Evolutionary conservation across 176 grass and related monocot species (phyloP), one percentile per base, ranked within the genome.

Genomic region (Oryza coarctata): DNA sequence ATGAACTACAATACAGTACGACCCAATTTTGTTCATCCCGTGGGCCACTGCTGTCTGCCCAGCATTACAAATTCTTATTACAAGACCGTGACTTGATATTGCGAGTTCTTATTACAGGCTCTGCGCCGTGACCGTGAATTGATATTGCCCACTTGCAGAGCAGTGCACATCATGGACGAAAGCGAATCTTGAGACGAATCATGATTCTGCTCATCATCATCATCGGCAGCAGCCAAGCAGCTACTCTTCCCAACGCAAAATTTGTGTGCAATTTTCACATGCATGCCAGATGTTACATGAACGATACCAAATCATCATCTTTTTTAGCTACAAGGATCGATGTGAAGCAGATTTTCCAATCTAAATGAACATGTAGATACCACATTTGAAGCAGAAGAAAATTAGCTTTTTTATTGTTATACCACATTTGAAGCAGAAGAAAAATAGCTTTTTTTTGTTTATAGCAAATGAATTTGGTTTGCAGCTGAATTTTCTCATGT

Each of bases 171-270:
- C 75, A 63, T 67, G 58, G 52, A 44, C 65, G 67, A 29, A 58
- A 67, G 63, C 81, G 75, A 84, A 80, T 84, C 81, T 84, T 61
- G 0, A 30, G 62, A 61, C 15, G 7, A 74, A 31, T 34, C 41
- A 73, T 78, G 20, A 1, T 2, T 33, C 4, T 33, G 43, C 36
- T 72, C 58, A 14, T 38, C 67, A 14, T 38, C 57, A 58, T 73
- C 72, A 50, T 78, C n/a, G 7, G 5, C 26, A 9, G 33, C 79
- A 58, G 6, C 55, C 2, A 1, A 1, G n/a, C n/a, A 3, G 7
- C 13, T 14, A 12, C 9, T 14, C 12, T 1, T 36, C 10, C 41
- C 55, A 63, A 85, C 55, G 82, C 70, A 6, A 32, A 52, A 7
- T 57, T 22, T 43, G 41, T 39, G 71, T 57, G 50, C 70, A 22